These are phyloP conservation scores for Oidiodendron maius DNA, from an alignment of 495 filamentous ascomycete genomes.

Conservation along the genomic window DNA sequence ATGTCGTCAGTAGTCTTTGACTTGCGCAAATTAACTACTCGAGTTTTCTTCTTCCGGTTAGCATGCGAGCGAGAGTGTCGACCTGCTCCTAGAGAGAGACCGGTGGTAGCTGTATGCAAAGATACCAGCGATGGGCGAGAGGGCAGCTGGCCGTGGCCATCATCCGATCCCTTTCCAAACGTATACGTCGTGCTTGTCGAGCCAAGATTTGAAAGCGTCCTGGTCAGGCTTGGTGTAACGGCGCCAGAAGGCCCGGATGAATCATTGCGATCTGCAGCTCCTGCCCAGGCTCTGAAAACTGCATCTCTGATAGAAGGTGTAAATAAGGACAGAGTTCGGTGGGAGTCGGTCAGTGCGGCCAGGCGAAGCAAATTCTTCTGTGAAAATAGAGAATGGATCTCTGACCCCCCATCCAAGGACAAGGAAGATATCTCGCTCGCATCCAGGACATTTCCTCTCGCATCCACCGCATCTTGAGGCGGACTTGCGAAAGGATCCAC, in stretches of 20 bases:
- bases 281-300: constrained; percentile 88
- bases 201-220: constrained; percentile 57
- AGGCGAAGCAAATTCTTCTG: constrained; percentile 82
- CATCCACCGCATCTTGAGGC: constrained; percentile 71
- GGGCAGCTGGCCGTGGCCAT: constrained; percentile 36
- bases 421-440: constrained; percentile 66
- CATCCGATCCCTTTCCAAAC: constrained; percentile 45
- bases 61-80: constrained; percentile 54
- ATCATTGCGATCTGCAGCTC: constrained; percentile 66
- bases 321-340: constrained; percentile 80
- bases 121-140: constrained; percentile 40
- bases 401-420: constrained; percentile 67
- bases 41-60: constrained; percentile 76
- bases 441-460: constrained; percentile 68
- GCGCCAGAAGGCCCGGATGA: constrained; percentile 47
- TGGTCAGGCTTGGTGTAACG: constrained; percentile 45
- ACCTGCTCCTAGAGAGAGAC: constrained; percentile 58
- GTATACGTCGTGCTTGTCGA: constrained; percentile 56
- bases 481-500: constrained; percentile 78
- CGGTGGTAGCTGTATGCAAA: constrained; percentile 47
- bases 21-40: constrained; percentile 85
- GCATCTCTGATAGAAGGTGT: constrained; percentile 78
- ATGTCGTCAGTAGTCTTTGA: constrained; percentile 19
- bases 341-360: constrained; percentile 69
- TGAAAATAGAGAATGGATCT: constrained; percentile 79